Evolutionary conservation across 2,329 filamentous ascomycete species (phyloP), one percentile per base, ranked within the genome.

Genomic region (Verticillium alfalfae): DNA sequence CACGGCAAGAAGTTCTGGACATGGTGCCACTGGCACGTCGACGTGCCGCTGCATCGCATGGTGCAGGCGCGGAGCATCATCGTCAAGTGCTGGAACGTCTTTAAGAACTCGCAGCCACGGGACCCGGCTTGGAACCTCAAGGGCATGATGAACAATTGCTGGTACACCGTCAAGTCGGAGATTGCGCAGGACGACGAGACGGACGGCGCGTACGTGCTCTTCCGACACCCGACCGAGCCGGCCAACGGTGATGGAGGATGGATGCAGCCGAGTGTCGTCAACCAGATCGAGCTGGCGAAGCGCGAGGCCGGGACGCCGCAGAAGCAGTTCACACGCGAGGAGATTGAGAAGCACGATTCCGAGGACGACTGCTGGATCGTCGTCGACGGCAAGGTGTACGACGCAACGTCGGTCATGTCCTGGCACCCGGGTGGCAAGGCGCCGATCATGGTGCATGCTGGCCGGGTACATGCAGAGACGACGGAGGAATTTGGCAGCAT

Each of bases 91-190:
- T 81, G 78, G 67, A 78, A 83, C 60, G 79, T 78, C 0, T 78
- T 78, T 69, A 83, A 81, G 63, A 81, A 81, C 63, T 81, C 79
- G 1, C 81, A 84, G 63, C 81, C 81, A 1, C 67, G 75, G 62
- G 69, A 74, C 22, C 73, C 74, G 4, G 70, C 68, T 5, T 84
- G 81, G 81, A 83, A 82, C 62, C 72, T 80, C 1, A 75, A 79
- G 76, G 80, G 71, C 8, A 82, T 83, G 79, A 83, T 84, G 81
- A 84, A 84, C 68, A 84, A 83, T 55, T 77, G 76, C 63, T 81
- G 77, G 77, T 83, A 83, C 63, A 63, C 69, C 1, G 76, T 84
- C 15, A 76, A 75, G 56, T 68, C 75, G 0, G 74, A 78, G 39
- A 73, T 78, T 4, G 61, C 68, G 73, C n/a, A 75, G 2, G 69